Evolutionary conservation across 306 rosid genomes (phyloP).

Genomic region (Mimosa bimucronata): DNA sequence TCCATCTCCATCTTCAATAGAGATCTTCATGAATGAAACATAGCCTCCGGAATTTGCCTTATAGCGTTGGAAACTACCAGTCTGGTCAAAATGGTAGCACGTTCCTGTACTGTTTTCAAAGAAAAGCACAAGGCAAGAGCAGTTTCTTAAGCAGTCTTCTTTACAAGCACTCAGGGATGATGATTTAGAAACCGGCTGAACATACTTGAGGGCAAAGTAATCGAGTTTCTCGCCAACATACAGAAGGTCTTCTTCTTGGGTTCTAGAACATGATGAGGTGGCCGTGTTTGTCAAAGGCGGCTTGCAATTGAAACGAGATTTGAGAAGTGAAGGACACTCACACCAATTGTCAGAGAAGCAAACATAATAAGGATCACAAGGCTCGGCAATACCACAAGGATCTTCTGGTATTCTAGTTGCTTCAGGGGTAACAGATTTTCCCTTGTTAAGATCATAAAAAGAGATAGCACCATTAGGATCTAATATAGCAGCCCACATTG

Average conservation of each 20-base stretch:
- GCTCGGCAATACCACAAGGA: conserved; percentile 74
- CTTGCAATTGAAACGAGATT: conserved; percentile 60
- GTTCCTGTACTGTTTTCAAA: conserved; percentile 67
- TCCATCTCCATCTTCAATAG: conserved; percentile 35
- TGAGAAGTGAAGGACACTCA: conserved; percentile 79
- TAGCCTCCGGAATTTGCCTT: conserved; percentile 47
- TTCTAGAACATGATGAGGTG: conserved; percentile 59
- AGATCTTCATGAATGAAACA: conserved; percentile 69
- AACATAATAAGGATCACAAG: conserved; percentile 70
- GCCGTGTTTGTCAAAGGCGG: conserved; percentile 41
- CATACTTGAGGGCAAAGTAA: conserved; percentile 71
- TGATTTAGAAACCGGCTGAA: conserved; percentile 63
- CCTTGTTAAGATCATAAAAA: conserved; percentile 62
- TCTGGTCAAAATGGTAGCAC: conserved; percentile 67
- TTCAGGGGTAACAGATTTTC: conserved; percentile 49
- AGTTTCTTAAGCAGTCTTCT: conserved; percentile 61
- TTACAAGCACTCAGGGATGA: conserved; percentile 60
- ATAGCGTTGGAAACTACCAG: conserved; percentile 73
- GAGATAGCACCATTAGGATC: conserved; percentile 70
- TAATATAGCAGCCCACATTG: conserved; percentile 72
- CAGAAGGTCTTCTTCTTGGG: conserved; percentile 48
- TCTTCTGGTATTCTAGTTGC: conserved; percentile 59
- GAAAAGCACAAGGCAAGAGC: conserved; percentile 87
- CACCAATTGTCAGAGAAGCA: conserved; percentile 69
- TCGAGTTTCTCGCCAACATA: conserved; percentile 64